Evolutionary conservation across 1,139 yeast species (phyloP).

Genomic region (Candida tropicalis): DNA sequence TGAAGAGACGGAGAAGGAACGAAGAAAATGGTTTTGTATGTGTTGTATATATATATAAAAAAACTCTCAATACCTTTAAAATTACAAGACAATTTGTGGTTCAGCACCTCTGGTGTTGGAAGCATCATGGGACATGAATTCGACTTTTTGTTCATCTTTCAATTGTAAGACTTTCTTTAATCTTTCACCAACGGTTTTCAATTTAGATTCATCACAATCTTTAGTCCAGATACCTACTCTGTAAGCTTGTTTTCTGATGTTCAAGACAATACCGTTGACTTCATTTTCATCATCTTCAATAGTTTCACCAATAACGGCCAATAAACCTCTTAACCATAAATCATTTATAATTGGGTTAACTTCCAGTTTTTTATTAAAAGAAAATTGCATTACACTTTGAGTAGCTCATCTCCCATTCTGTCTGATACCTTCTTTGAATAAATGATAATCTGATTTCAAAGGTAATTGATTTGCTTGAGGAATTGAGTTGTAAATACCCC

Average conservation of each 20-base stretch:
- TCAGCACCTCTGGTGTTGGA: constrained; percentile 47
- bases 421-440: constrained; percentile 90
- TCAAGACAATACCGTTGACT: constrained; percentile 93
- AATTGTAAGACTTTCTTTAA: constrained; percentile 80
- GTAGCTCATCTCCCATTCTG: constrained; percentile 96
- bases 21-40: too few relatives aligned
- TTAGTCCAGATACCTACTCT: constrained; percentile 95
- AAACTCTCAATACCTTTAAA: neutral
- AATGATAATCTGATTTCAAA: constrained; percentile 89
- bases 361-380: constrained; percentile 72
- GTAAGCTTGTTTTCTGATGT: constrained; percentile 80
- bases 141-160: constrained; percentile 68
- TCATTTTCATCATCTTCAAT: constrained; percentile 87
- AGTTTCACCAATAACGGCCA: constrained; percentile 95
- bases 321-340: constrained; percentile 88
- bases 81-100: constrained; percentile 43
- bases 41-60: too few relatives aligned
- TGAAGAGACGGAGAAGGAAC: too few relatives aligned
- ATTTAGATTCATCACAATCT: constrained; percentile 67
- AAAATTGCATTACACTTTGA: constrained; percentile 82
- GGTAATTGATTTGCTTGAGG: constrained; percentile 94
- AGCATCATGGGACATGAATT: constrained; percentile 70
- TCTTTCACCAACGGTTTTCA: constrained; percentile 75
- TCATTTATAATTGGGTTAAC: constrained; percentile 72
- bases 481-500: constrained; percentile 96